Percentiles rank a stretch among this genome's conserved stretches.
Evolutionary conservation across 495 filamentous ascomycete species (phyloP).

Genomic region (Apiosordaria backusii): DNA sequence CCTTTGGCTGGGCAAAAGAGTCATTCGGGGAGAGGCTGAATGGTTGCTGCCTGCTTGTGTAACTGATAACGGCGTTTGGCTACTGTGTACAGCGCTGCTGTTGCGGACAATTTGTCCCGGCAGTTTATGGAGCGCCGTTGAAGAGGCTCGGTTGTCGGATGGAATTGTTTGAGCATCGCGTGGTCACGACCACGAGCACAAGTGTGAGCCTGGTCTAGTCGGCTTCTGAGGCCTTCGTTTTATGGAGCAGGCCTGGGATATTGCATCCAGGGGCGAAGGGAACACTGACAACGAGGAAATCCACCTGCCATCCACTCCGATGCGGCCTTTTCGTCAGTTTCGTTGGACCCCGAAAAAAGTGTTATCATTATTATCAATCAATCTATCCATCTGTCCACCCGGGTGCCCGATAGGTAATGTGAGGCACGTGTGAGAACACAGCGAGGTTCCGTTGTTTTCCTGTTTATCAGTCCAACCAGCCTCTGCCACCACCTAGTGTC

Average conservation of each 20-base stretch:
- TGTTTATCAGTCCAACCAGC: too few species aligned
- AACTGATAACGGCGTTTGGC: background rate
- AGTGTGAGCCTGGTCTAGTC: slow-evolving; percentile 1
- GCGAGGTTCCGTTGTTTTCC: too few species aligned
- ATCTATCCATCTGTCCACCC: background rate
- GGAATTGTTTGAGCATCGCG: slow-evolving; percentile 4
- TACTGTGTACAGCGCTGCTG: background rate
- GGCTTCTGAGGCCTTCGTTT: slow-evolving; percentile 1
- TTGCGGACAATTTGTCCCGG: background rate
- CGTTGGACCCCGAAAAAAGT: background rate
- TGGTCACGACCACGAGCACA: slow-evolving; percentile 8
- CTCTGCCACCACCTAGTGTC: too few species aligned
- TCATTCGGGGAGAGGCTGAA: background rate
- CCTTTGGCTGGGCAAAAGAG: background rate
- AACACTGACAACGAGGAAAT: slow-evolving; percentile 2
- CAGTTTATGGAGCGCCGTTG: background rate
- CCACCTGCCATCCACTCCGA: slow-evolving; percentile 12
- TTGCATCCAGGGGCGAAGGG: slow-evolving; percentile 9
- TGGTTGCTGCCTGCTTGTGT: background rate
- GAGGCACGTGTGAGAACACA: background rate
- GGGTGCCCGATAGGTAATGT: background rate
- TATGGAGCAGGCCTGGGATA: slow-evolving; percentile 18
- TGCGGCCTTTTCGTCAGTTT: slow-evolving; percentile 16
- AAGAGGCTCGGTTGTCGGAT: background rate
- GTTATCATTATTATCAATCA: slow-evolving; percentile 2